Evolutionary conservation across 192 early-diverging fungal genomes (phyloP).

Genomic region (Coemansia sp.): DNA sequence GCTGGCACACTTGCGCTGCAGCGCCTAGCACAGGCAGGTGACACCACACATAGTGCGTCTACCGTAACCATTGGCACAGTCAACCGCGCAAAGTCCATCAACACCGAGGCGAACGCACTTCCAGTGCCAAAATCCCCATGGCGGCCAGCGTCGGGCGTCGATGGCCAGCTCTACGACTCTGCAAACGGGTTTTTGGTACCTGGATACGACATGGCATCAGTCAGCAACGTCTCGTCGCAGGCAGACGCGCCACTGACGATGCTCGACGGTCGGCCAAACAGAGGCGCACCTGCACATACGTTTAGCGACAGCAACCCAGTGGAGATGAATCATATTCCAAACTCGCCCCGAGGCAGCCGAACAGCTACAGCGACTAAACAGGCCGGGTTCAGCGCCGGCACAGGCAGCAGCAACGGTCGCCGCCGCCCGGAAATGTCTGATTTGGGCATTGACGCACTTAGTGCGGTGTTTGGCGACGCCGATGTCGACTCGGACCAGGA

Average conservation of each 20-base stretch:
- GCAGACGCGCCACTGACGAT: slow-evolving; percentile 36
- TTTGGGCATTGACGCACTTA: slow-evolving; percentile 19
- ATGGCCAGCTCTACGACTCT: slow-evolving; percentile 9
- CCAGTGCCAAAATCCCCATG: slow-evolving; percentile 10
- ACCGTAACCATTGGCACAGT: neutral
- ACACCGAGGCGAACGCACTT: neutral
- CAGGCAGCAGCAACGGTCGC: slow-evolving; percentile 10
- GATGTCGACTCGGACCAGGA: slow-evolving; percentile 39
- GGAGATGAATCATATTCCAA: neutral
- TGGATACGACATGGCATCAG: slow-evolving; percentile 10
- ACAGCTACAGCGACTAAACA: neutral
- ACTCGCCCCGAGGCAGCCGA: slow-evolving; percentile 2
- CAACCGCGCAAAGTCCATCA: slow-evolving; percentile 3
- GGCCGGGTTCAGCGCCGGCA: slow-evolving; percentile 21
- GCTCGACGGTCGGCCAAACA: slow-evolving; percentile 19
- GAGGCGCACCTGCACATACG: slow-evolving; percentile 7
- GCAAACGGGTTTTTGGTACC: slow-evolving; percentile 1
- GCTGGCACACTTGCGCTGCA: slow-evolving; percentile 14
- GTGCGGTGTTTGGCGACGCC: slow-evolving; percentile 34
- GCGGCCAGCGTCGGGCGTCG: slow-evolving; percentile 15
- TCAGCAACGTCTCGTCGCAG: slow-evolving; percentile 48
- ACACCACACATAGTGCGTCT: slow-evolving; percentile 3
- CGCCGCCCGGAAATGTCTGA: slow-evolving; percentile 15
- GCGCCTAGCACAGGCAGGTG: slow-evolving; percentile 5
- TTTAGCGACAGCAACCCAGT: slow-evolving; percentile 12